Percentiles rank a stretch among this genome's conserved stretches.
Conservation (phyloP, 2,329 filamentous ascomycete species). For the Penicillium sp. region DNA sequence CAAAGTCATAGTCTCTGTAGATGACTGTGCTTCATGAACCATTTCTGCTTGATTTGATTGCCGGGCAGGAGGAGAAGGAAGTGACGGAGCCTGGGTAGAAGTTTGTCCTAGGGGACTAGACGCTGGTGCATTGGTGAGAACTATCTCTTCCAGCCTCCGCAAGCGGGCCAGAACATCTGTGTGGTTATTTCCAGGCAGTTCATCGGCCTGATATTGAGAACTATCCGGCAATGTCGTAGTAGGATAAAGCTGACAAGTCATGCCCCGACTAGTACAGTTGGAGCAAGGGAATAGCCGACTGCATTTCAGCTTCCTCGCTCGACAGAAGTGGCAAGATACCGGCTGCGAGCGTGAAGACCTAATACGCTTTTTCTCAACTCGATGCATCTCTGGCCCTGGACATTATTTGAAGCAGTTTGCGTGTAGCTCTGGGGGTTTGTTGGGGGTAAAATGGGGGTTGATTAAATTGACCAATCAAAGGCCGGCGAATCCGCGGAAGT, state of each 20-base stretch:
- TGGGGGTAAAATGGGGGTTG: background rate
- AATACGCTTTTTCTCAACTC: conserved; percentile 11
- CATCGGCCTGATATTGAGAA: background rate
- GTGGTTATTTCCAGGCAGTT: background rate
- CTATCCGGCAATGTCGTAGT: background rate
- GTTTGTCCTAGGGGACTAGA: background rate
- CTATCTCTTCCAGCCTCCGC: conserved; percentile 16
- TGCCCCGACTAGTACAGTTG: conserved; percentile 41
- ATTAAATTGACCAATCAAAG: conserved; percentile 10
- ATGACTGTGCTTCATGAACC: background rate
- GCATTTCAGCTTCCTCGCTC: conserved; percentile 50
- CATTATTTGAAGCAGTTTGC: background rate
- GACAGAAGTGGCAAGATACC: conserved; percentile 38
- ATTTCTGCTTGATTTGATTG: background rate
- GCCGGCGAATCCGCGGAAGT: conserved; percentile 12
- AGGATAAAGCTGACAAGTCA: conserved; percentile 24
- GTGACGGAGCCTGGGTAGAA: background rate
- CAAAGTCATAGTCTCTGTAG: conserved; percentile 12
- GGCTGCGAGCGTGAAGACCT: conserved; percentile 22
- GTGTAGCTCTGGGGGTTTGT: background rate
- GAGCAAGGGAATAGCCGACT: conserved; percentile 51
- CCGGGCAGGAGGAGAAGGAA: background rate
- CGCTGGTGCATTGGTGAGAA: conserved; percentile 6
- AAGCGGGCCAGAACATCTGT: conserved; percentile 15
- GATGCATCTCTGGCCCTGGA: conserved; percentile 4